A percentile compares a stretch with the other conserved stretches of the same genome.
Evolutionary conservation across 345 rosid genomes (phyloP).

Genomic region (Adansonia digitata): DNA sequence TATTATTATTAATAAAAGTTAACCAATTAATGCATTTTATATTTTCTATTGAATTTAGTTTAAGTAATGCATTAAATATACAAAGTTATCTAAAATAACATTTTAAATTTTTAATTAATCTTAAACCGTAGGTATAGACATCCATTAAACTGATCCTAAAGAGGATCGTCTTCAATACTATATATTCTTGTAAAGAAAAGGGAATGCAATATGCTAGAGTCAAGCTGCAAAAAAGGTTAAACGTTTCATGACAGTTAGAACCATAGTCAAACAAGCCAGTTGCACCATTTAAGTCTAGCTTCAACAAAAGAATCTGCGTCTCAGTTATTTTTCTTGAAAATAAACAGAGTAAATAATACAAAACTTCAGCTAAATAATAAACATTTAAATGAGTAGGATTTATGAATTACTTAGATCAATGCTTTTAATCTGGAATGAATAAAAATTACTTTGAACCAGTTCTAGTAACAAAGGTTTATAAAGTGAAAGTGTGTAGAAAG

Average conservation of each 20-base stretch:
- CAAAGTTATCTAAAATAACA: too few species aligned
- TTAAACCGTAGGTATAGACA: background rate
- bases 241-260: background rate
- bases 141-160: background rate
- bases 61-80: background rate
- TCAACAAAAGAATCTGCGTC: background rate
- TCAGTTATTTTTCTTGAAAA: background rate
- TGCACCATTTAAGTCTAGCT: constrained; percentile 6
- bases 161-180: background rate
- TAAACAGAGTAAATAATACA: background rate
- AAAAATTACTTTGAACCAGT: background rate
- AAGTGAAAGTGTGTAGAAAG: background rate
- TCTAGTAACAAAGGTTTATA: background rate
- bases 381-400: background rate
- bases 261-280: background rate
- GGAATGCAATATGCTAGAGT: background rate
- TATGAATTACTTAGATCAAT: constrained; percentile 1
- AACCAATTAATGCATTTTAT: too few species aligned
- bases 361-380: background rate
- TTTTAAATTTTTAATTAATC: background rate
- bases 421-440: background rate
- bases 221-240: background rate
- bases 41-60: background rate
- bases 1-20: too few species aligned
- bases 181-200: background rate